A percentile compares a stretch with the other conserved stretches of the same genome.
Conservation (phyloP, 352 stramenopile genomes). For the Globisporangium cylindrosporum region DNA sequence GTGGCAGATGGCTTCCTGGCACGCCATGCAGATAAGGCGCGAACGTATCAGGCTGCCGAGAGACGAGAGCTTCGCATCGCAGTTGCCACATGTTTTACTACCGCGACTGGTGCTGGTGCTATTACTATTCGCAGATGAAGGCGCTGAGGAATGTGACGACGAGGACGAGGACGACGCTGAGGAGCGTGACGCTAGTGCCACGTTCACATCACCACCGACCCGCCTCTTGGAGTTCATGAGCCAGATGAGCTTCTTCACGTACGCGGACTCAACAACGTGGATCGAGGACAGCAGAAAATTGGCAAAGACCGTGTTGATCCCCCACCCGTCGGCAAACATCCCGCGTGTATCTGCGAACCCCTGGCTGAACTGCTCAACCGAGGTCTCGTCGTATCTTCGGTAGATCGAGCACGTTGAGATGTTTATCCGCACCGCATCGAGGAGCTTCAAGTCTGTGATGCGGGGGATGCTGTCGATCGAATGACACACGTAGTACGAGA, state of each 20-base stretch:
- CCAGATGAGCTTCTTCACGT: constrained; percentile 13
- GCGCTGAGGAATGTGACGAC: neutral
- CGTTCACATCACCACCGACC: neutral
- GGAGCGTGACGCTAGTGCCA: neutral
- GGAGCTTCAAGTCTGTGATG: constrained; percentile 8
- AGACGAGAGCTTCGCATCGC: neutral
- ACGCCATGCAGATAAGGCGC: neutral
- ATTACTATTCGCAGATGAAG: neutral
- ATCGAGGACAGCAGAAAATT: neutral
- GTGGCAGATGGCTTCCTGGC: neutral
- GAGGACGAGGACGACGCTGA: neutral
- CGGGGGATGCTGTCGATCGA: constrained; percentile 17
- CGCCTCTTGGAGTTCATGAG: neutral
- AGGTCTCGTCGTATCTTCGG: neutral
- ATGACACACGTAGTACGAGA: constrained; percentile 26
- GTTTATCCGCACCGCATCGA: constrained; percentile 14
- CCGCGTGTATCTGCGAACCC: neutral
- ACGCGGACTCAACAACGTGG: constrained; percentile 9
- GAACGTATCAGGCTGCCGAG: neutral
- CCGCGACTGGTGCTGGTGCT: neutral
- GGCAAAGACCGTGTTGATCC: neutral
- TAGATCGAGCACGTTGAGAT: constrained; percentile 12
- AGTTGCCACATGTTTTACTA: neutral
- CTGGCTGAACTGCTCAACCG: constrained; percentile 2
- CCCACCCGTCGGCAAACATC: neutral